A percentile compares a stretch with the other conserved stretches of the same genome.
Evolutionary conservation across 2,329 filamentous ascomycete genomes (phyloP).

Genomic region (Penicillium sp.): DNA sequence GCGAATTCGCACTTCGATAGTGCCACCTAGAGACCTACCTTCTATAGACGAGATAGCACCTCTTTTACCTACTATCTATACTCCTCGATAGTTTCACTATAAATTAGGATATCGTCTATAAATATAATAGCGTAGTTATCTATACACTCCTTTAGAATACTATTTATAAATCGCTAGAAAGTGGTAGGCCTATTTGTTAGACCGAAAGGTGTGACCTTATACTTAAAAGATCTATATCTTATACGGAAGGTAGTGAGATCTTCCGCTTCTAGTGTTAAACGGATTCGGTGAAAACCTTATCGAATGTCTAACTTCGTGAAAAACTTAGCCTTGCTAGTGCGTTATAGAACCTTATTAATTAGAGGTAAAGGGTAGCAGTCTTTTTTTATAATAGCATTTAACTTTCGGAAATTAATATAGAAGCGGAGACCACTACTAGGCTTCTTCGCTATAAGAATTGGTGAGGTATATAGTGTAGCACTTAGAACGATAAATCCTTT

Average conservation of each 20-base stretch:
- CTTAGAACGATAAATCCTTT: not conserved
- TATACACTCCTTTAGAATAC: too few relatives aligned
- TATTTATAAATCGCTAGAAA: too few relatives aligned
- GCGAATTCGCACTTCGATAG: too few relatives aligned
- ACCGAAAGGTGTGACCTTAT: not conserved
- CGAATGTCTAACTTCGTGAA: not conserved
- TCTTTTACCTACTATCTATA: too few relatives aligned
- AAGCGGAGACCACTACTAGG: not conserved
- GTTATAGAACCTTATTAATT: not conserved
- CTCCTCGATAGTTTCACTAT: too few relatives aligned
- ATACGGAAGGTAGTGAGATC: not conserved
- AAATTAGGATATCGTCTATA: too few relatives aligned
- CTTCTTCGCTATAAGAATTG: not conserved
- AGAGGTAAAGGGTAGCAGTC: not conserved
- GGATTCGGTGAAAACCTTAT: not conserved
- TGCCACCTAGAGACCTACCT: too few relatives aligned
- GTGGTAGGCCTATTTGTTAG: too few relatives aligned
- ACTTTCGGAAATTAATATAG: not conserved
- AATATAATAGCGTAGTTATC: too few relatives aligned
- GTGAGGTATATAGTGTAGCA: rapidly evolving
- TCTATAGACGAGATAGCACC: too few relatives aligned
- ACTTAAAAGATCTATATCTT: not conserved
- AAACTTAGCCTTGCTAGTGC: not conserved
- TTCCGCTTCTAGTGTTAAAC: not conserved
- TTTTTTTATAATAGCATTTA: not conserved